phyloP scores from a whole-genome alignment of 768 basidiomycete genomes.

The Boletus patriciae region DNA sequence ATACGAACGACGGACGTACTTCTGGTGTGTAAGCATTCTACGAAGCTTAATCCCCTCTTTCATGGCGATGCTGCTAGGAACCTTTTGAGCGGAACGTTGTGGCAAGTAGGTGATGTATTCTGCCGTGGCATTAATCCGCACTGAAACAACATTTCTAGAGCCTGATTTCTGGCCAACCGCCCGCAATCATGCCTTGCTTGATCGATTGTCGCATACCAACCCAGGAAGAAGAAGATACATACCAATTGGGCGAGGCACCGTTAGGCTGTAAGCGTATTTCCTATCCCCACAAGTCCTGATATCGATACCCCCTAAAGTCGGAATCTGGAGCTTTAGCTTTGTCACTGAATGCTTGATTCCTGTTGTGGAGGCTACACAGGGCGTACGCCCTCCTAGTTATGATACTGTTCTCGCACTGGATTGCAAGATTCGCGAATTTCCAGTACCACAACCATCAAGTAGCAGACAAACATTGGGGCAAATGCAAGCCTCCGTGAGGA shows the following conservation, averaged over 20 bases:
- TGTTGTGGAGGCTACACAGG: constrained; percentile 36
- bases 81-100: constrained; percentile 46
- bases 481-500: constrained; percentile 44
- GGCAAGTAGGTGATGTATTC: constrained; percentile 35
- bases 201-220: constrained; percentile 50
- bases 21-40: constrained; percentile 37
- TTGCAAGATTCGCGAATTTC: no score
- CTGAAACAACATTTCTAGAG: constrained; percentile 27
- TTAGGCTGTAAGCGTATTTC: constrained; percentile 42
- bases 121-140: neutral
- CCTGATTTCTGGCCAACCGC: constrained; percentile 49
- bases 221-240: constrained; percentile 45
- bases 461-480: constrained; percentile 37
- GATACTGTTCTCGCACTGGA: no score
- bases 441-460: neutral
- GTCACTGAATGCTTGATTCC: constrained; percentile 44
- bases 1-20: constrained; percentile 54
- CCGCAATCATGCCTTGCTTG: constrained; percentile 41
- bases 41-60: neutral
- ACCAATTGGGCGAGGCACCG: constrained; percentile 43
- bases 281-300: neutral
- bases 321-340: constrained; percentile 47
- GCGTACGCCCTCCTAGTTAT: no score
- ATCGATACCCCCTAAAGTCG: constrained; percentile 36
- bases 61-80: constrained; percentile 24